Base-by-base conservation (phyloP, 129 eudicot species). In the Escallonia rubra region DNA sequence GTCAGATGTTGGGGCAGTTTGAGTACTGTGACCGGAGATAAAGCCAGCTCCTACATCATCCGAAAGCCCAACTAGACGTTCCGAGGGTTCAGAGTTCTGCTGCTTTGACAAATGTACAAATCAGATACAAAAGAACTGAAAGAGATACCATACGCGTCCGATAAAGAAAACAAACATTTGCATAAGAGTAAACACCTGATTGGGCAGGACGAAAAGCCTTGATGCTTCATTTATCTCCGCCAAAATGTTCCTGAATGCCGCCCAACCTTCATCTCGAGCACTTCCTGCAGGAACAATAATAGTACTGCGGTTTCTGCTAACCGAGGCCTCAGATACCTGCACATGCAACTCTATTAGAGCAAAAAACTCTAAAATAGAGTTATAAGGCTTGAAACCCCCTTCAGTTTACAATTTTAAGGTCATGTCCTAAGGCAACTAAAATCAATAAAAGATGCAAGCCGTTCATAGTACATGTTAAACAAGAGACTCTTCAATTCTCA, bases 41-140 rank as follows among this genome's bases (percentile, higher is more conserved):
- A 93, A 93, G 54, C 99, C 99, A 54, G 88, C 99, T 59, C 99
- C 99, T 5, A 93, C 99, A 79, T 93, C 99, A 61, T 93, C 99
- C 69, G 99, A 93, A 38, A 93, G 92, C 78, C 95, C 96, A 71
- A 86, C 96, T 66, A 86, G 79, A 54, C 79, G 81, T 59, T 93
- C 99, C 58, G 90, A 68, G 42, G 93, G 63, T 73, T 93, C 99
- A 41, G 84, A 67, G 76, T 75, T 89, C 65, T 82, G 90, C 92
- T 89, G 89, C 59, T 63, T 46, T 53, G 4, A 49, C 34, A 23
- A 23, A 23, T 23, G 34, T 23, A 23, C 34, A 23, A 23, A 23
- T 23, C 34, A 23, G 34, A 23, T 23, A 23, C 34, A 23, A 23
- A 23, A 23, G 34, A 23, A 23, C 34, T 23, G 34, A 23, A 23